Base-by-base conservation (phyloP, 2,329 filamentous ascomycete species). In the Lecanosticta acicola region DNA sequence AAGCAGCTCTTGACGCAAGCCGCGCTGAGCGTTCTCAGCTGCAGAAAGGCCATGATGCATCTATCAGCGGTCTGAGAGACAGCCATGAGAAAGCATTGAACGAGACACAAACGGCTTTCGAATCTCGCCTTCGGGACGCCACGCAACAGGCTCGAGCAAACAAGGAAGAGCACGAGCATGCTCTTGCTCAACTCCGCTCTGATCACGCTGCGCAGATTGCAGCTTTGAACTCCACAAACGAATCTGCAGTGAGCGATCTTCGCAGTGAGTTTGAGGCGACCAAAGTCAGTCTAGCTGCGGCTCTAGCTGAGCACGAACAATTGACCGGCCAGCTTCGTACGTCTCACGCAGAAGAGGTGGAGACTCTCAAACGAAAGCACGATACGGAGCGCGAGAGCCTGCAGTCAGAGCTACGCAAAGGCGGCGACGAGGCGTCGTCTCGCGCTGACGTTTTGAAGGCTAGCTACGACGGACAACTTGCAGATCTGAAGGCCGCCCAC, bases 311-410 rank as follows among this genome's bases (percentile, higher is more conserved):
- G 5, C 24, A 29, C 24, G 24, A 29, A 11, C 5, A 11, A 29
- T 29, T 11, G 24, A 11, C 11, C 5, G 11, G 24, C 24, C 7
- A 29, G 5, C 24, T 29, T 29, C 24, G 24, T 29, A 11, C 29
- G 11, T 32, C 32, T n/a, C 40, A 43, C 14, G 29, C 13, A 7
- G 18, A 29, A 29, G 24, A 29, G 7, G 24, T 41, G 18, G 33
- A 38, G 17, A 38, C 38, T 32, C 26, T 42, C 16, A 17, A 45
- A 14, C 29, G 41, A 19, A 14, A 37, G 14, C 39, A 41, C 21
- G 39, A 41, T 8, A 17, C 24, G 17, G 41, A 43, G 14, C 13
- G 32, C 3, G 41, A 26, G n/a, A 36, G 5, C 7, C 32, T 35
- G 5, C 29, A 36, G 5, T 16, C 26, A 13, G 32, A 34, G n/a